A percentile compares a stretch with the other conserved stretches of the same genome.
These are phyloP conservation scores for Aspergillus neotritici DNA, from an alignment of 2,329 filamentous ascomycete species.

Conservation along the genomic window DNA sequence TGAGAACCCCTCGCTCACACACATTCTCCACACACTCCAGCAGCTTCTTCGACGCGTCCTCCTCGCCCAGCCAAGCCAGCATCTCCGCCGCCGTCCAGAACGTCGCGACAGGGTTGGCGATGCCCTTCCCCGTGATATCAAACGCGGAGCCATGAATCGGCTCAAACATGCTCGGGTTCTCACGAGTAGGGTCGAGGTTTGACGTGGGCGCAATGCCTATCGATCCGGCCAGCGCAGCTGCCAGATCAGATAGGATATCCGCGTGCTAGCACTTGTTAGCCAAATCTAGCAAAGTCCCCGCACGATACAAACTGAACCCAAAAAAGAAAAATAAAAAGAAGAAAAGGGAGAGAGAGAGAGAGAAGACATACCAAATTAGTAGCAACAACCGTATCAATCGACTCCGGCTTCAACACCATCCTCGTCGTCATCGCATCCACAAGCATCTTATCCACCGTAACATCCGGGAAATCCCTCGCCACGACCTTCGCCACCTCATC, in stretches of 20 bases:
- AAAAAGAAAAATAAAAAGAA: neutral
- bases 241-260: constrained; percentile 65
- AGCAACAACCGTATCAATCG: constrained; percentile 58
- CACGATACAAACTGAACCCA: neutral
- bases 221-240: constrained; percentile 62
- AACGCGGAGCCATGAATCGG: constrained; percentile 60
- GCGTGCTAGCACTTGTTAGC: constrained; percentile 37
- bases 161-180: constrained; percentile 59
- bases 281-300: no score
- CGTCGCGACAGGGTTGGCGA: constrained; percentile 58
- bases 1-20: constrained; percentile 50
- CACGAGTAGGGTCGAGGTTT: constrained; percentile 60
- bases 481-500: constrained; percentile 56
- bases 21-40: constrained; percentile 59
- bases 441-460: constrained; percentile 60
- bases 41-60: constrained; percentile 51
- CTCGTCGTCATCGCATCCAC: constrained; percentile 62
- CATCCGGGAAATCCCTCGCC: constrained; percentile 54
- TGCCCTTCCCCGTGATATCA: constrained; percentile 58
- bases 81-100: constrained; percentile 68
- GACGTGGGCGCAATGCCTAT: constrained; percentile 68
- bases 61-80: constrained; percentile 58
- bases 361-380: constrained; percentile 47
- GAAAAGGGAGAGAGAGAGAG: neutral
- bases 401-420: constrained; percentile 57